A percentile compares a stretch with the other conserved stretches of the same genome.
Evolutionary conservation across 371 early-diverging fungal genomes (phyloP).

Genomic region (Zychaea mexicana): DNA sequence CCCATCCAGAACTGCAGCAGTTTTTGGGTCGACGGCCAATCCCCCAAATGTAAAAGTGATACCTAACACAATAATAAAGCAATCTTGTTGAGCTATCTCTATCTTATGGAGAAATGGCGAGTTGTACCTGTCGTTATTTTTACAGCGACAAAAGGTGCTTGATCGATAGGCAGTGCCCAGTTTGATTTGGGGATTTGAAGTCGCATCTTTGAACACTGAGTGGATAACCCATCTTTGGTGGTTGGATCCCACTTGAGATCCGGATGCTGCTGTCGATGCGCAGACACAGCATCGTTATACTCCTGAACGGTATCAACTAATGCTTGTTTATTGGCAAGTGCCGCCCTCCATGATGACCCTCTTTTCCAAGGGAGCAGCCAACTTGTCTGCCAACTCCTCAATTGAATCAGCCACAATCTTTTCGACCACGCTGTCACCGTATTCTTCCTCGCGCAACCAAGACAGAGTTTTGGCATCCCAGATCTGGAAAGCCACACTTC

Average conservation of each 20-base stretch:
- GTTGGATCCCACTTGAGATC: conserved; percentile 17
- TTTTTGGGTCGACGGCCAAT: conserved; percentile 11
- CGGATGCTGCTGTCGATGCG: conserved; percentile 11
- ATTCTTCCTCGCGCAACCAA: conserved; percentile 19
- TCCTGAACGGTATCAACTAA: conserved; percentile 13
- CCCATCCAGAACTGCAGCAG: conserved; percentile 15
- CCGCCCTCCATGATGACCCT: conserved; percentile 12
- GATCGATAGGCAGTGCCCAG: conserved; percentile 19
- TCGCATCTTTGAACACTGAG: conserved; percentile 11
- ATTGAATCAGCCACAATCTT: conserved; percentile 16
- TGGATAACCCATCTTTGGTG: conserved; percentile 22
- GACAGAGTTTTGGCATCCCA: conserved; percentile 13
- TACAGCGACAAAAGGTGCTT: conserved; percentile 21
- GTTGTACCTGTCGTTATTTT: conserved; percentile 19
- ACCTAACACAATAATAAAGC: conserved; percentile 6
- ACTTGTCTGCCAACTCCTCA: conserved; percentile 20
- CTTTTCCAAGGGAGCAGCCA: conserved; percentile 1
- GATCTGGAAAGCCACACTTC: conserved; percentile 14
- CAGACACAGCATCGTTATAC: conserved; percentile 15
- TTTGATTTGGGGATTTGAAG: conserved; percentile 15
- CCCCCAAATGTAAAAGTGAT: conserved; percentile 27
- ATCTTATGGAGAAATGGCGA: too few species aligned
- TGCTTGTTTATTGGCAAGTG: conserved; percentile 4
- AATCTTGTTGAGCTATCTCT: background rate
- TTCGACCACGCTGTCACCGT: conserved; percentile 19